Base-by-base conservation (phyloP, 1,139 yeast genomes). In the Blastobotrys serpentis region DNA sequence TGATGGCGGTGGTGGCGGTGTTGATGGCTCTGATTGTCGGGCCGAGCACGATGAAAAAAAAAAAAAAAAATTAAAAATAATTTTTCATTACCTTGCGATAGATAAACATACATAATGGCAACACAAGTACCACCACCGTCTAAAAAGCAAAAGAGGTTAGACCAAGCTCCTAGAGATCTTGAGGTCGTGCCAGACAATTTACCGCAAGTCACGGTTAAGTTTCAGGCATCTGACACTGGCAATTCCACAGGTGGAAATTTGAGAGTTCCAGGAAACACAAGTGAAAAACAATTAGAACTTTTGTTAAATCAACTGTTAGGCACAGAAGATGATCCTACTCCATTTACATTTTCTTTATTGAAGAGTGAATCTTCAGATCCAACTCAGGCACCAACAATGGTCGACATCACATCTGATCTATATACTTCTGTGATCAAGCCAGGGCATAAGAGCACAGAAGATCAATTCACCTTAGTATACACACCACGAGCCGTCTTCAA, bases 401-500 rank as follows among this genome's bases (percentile, higher is more conserved):
- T 88, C 37, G 97, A 90, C 60, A 84, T 94, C 54, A 79, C 76
- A 50, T 87, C 82, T 55, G 84, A 87, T 62, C 65, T 92, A 45
- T 92, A 88, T 64, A 68, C 78, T 25, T 86, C 96, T 8, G 79
- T 92, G 25, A 75, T 90, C 58, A 85, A 86, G 64, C 97, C 97
- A 0, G 89, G 90, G 2, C 75, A 84, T 57, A 86, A 85, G 63
- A 81, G 96, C 11, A 86, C 98, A 0, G 99, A 92, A 75, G 98
- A 92, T 67, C 86, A 86, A 61, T 72, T 92, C 71, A 90, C 96
- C 0, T 73, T 92, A 52, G 87, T 90, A 2, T 92, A 85, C 66
- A 89, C 97, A 0, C 99, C 99, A 29, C 77, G 96, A 55, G 97
- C 98, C 0, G 85, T 92, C 3, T 92, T 94, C 72, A 88, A 87